These are phyloP conservation scores for Saccharomycopsis sp. DNA, from an alignment of 805 yeast species.

Conservation along the genomic window DNA sequence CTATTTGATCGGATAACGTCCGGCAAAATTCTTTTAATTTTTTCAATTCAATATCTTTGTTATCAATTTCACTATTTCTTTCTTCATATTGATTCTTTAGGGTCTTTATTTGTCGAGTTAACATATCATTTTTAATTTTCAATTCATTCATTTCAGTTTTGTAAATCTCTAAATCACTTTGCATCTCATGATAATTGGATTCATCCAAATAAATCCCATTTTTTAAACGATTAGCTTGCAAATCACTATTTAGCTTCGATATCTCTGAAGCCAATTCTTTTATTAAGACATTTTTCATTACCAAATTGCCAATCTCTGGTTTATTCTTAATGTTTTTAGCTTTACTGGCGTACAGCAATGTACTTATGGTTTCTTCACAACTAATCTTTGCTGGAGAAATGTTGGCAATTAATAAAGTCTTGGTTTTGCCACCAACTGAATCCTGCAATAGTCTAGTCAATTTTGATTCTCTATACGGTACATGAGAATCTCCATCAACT, in stretches of 20 bases:
- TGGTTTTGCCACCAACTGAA: slow-evolving; percentile 81
- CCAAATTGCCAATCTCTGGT: slow-evolving; percentile 56
- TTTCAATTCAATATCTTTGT: slow-evolving; percentile 21
- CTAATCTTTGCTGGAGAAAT: slow-evolving; percentile 75
- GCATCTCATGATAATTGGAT: slow-evolving; percentile 47
- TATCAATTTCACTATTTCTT: slow-evolving; percentile 23
- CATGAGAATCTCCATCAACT: slow-evolving; percentile 57
- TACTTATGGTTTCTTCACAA: slow-evolving; percentile 76
- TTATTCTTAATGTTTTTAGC: slow-evolving; percentile 75
- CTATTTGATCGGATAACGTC: slow-evolving; percentile 27
- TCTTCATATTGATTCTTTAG: slow-evolving; percentile 21
- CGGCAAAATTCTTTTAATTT: slow-evolving; percentile 25
- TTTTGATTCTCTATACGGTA: slow-evolving; percentile 83
- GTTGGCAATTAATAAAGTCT: slow-evolving; percentile 82
- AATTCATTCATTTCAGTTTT: slow-evolving; percentile 45
- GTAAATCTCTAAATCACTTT: slow-evolving; percentile 41
- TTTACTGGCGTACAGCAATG: slow-evolving; percentile 80
- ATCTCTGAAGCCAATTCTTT: slow-evolving; percentile 41
- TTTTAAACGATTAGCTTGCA: slow-evolving; percentile 52
- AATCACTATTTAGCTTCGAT: slow-evolving; percentile 47
- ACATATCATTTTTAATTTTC: slow-evolving; percentile 34
- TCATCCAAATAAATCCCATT: slow-evolving; percentile 63
- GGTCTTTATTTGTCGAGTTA: slow-evolving; percentile 32
- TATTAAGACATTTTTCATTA: slow-evolving; percentile 53
- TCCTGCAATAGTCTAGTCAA: slow-evolving; percentile 70